These are phyloP conservation scores for Trichomonas tenax DNA, from an alignment of 208 protist species.

Conservation along the genomic window DNA sequence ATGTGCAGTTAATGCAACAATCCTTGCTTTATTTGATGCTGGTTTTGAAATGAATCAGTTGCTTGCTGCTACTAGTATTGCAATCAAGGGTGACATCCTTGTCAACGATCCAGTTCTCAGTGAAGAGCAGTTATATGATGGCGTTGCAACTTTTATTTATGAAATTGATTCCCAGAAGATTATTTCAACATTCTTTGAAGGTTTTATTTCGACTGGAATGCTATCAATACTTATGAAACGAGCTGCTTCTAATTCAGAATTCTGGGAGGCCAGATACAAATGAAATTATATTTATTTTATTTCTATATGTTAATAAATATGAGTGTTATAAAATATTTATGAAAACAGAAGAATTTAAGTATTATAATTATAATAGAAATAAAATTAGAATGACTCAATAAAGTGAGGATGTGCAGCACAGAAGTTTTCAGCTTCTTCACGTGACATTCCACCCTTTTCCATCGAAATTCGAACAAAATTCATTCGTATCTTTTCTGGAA, in stretches of 20 bases:
- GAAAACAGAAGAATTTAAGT: neutral
- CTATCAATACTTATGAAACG: neutral
- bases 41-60: neutral
- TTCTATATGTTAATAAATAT: too few species aligned
- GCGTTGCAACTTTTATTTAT: neutral
- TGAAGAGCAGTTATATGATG: neutral
- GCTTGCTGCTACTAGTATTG: neutral
- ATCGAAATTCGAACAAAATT: neutral
- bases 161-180: neutral
- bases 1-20: neutral
- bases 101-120: neutral
- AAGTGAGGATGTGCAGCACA: neutral
- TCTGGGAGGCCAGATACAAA: neutral
- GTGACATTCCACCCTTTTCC: neutral
- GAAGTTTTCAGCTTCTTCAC: neutral
- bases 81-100: neutral
- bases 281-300: too few species aligned
- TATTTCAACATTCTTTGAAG: neutral
- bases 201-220: neutral
- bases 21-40: neutral
- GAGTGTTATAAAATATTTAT: too few species aligned
- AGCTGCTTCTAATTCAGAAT: neutral
- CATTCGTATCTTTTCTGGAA: neutral
- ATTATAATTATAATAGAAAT: neutral
- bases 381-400: neutral